Conservation (phyloP, 2,329 filamentous ascomycete species). For the Neonectria hederae region DNA sequence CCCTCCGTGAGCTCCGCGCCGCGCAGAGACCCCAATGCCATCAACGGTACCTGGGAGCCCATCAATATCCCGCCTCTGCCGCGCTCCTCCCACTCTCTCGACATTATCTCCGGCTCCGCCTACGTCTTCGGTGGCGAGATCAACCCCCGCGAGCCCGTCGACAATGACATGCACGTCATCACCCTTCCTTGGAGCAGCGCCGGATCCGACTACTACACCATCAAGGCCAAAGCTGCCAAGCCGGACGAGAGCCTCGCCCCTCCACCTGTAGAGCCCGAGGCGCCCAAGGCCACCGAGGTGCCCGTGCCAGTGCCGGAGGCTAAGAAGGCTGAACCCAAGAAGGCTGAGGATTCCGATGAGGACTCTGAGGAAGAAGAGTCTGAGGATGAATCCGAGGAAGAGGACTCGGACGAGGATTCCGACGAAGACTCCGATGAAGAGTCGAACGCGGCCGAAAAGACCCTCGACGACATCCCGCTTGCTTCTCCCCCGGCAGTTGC, state of each 20-base stretch:
- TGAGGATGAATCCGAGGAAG: not conserved
- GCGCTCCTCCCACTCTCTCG: conserved; percentile 78
- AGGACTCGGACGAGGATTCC: conserved; percentile 1
- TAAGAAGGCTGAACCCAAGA: conserved; percentile 11
- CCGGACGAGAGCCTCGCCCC: conserved; percentile 35
- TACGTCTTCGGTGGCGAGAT: conserved; percentile 84
- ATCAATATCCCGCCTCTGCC: conserved; percentile 65
- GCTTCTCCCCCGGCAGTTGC: conserved; percentile 39
- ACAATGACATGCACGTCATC: conserved; percentile 77
- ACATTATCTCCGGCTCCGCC: conserved; percentile 64
- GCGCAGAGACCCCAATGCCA: conserved; percentile 40
- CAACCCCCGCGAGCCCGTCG: conserved; percentile 70
- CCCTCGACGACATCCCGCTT: conserved; percentile 55
- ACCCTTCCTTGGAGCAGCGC: conserved; percentile 67
- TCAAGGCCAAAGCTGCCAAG: conserved; percentile 59
- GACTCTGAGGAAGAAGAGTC: conserved; percentile 14
- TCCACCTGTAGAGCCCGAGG: conserved; percentile 23
- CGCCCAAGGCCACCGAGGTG: conserved; percentile 15
- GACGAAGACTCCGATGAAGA: conserved; percentile 22
- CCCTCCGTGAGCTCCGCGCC: conserved; percentile 38
- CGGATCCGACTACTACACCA: conserved; percentile 66
- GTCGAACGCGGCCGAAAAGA: conserved; percentile 42
- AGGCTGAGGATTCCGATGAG: not conserved
- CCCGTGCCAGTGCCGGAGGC: conserved; percentile 20
- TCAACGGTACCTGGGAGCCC: conserved; percentile 70